Percentiles rank a stretch among this genome's conserved stretches.
These are phyloP conservation scores for Elsinoe necatrix DNA, from an alignment of 2,329 filamentous ascomycete species.

Conservation along the genomic window DNA sequence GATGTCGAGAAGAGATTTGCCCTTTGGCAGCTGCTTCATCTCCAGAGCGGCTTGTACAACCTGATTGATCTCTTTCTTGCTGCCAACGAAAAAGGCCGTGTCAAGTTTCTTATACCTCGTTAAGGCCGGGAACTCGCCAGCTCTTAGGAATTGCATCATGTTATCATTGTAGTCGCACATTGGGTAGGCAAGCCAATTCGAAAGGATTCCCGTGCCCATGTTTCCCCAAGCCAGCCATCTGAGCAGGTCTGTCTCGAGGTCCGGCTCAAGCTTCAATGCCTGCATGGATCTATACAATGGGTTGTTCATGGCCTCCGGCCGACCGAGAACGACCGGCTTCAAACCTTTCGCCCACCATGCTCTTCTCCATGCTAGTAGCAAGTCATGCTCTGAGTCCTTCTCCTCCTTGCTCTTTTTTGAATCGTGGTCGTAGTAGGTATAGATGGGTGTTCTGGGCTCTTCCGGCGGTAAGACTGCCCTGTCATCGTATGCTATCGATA, in stretches of 20 bases:
- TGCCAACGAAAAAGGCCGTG: conserved; percentile 64
- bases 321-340: conserved; percentile 69
- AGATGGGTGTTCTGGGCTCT: conserved; percentile 61
- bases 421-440: conserved; percentile 80
- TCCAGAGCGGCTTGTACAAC: conserved; percentile 36
- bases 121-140: conserved; percentile 64
- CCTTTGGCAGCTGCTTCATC: conserved; percentile 48
- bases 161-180: conserved; percentile 70
- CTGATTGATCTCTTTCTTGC: conserved; percentile 43
- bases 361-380: conserved; percentile 79
- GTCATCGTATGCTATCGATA: conserved; percentile 68
- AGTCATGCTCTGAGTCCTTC: conserved; percentile 63
- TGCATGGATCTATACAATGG: conserved; percentile 67
- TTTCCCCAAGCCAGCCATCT: conserved; percentile 89
- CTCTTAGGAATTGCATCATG: conserved; percentile 62
- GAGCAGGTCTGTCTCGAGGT: conserved; percentile 62
- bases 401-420: conserved; percentile 54
- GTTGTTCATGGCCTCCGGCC: conserved; percentile 74
- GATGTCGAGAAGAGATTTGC: conserved; percentile 56
- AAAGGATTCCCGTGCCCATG: conserved; percentile 75
- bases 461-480: conserved; percentile 75
- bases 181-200: conserved; percentile 71
- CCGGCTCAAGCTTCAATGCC: conserved; percentile 49
- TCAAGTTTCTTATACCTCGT: conserved; percentile 66
- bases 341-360: conserved; percentile 97